phyloP scores from a whole-genome alignment of 345 rosid genomes.

The Psidium friedrichsthalianum region DNA sequence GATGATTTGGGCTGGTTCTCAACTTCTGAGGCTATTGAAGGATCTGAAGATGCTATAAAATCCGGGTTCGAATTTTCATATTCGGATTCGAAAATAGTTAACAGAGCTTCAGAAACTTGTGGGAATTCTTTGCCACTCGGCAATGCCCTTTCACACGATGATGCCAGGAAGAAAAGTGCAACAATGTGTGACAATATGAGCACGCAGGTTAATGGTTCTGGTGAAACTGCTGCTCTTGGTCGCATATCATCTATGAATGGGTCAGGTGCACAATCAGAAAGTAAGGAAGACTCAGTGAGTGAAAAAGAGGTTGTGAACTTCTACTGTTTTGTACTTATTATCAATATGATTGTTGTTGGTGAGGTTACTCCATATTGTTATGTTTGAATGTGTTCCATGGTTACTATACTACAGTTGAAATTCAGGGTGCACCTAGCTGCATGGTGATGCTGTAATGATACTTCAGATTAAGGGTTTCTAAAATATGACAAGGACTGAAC shows the following conservation, averaged over 20 bases:
- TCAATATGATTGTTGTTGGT: not conserved
- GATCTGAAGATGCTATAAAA: constrained; percentile 32
- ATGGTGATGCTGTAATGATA: not conserved
- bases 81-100: constrained; percentile 16
- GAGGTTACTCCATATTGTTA: not conserved
- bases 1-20: constrained; percentile 68
- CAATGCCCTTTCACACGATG: constrained; percentile 21
- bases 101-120: constrained; percentile 20
- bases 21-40: constrained; percentile 40
- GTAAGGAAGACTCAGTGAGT: constrained; percentile 22
- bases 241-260: constrained; percentile 13
- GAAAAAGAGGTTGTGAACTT: constrained; percentile 40
- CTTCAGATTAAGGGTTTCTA: not conserved
- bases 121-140: constrained; percentile 22
- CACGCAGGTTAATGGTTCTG: constrained; percentile 9
- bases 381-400: not conserved
- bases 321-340: not conserved
- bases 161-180: constrained; percentile 19
- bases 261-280: constrained; percentile 23
- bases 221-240: constrained; percentile 15
- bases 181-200: constrained; percentile 17
- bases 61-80: constrained; percentile 26
- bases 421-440: not conserved
- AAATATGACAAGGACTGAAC: not conserved
- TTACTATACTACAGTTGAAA: not conserved